Base-by-base conservation (phyloP, 1,284 basidiomycete species). In the Dichomitus squalens region DNA sequence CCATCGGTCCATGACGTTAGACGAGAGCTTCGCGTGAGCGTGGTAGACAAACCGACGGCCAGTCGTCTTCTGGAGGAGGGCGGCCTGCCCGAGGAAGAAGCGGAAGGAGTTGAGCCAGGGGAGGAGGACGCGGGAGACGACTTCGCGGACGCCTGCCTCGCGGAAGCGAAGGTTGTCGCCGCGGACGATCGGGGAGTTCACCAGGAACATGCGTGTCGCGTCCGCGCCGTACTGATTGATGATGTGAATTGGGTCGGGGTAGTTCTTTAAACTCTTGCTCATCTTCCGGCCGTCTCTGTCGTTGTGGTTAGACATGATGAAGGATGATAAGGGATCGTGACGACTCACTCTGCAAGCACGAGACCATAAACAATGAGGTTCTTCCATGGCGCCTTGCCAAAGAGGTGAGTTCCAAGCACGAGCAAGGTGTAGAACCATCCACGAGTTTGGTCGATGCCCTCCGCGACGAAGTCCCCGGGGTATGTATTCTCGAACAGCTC, bases 51-150 rank as follows among this genome's bases (percentile, higher is more conserved):
- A 99, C 58, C 90, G 86, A 58, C 87, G 78, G 23, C 87, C 88
- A 7, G 84, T 84, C 21, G 86, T 86, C 74, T 97, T 97, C 75
- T 95, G 91, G 65, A 95, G 81, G 31, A 99, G 79, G 11, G 88
- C 88, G 40, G 89, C 93, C 73, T 98, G 96, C n/a, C 93, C 95
- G 55, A 98, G 83, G 87, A 99, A 98, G 85, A 99, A 99, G 64
- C 96, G 93, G 87, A 96, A 96, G 53, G 95, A 93, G 75, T 99
- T 99, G 72, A 99, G 86, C 95, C 96, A 98, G n/a, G 96, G 97
- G 38, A 98, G 82, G 66, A 99, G 89, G 29, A 98, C 96, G 21
- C 93, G 90, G 33, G 95, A 92, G 66, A 99, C 84, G 59, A 99
- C 95, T 67, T 98, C 96, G 66, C 94, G 92, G 55, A 99, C 97